Evolutionary conservation across 116 monocot species (phyloP), one percentile per base, ranked within the genome.

Genomic region (Phalaenopsis hybrid): DNA sequence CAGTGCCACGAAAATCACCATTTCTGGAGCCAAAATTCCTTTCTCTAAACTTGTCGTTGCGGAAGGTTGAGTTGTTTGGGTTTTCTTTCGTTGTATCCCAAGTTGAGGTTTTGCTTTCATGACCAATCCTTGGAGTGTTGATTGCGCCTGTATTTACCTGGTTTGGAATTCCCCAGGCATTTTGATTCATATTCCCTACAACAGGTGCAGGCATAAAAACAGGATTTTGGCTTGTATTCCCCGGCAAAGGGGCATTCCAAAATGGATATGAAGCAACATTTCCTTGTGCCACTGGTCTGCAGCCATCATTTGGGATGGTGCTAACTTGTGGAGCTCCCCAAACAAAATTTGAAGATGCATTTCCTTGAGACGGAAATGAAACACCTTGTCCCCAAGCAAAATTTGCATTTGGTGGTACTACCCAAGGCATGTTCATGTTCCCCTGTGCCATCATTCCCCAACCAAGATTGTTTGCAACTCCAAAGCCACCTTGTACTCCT

Each of bases 241-340:
- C 88, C 44, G 78, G 94, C 10, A 46, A n/a, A 80, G 83, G 80
- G 55, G 84, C 7, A 75, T 58, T 84, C 92, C 91, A 92, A 73
- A 80, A 79, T 25, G 83, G 18, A 70, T 78, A 86, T 44, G 82
- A 45, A 78, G 73, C 85, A 45, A 79, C 59, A 75, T 78, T 83
- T 82, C 80, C 87, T 76, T 88, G 91, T 23, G 77, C 84, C 12
- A 76, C 84, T 28, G 85, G 65, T 15, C 45, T 73, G 84, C 85
- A 88, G 13, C 80, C 79, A 59, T 77, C 50, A 46, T 85, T 87
- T 31, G 68, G 15, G 65, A 78, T 80, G 48, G 80, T 20, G 81
- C 59, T 84, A 65, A 25, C 83, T 61, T 82, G 89, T 11, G 59
- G 11, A 17, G 83, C 34, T 72, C 75, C 75, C 75, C 75, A 75